Base-by-base conservation (phyloP, 2,329 filamentous ascomycete genomes). In the Epicoccum sorghinum region DNA sequence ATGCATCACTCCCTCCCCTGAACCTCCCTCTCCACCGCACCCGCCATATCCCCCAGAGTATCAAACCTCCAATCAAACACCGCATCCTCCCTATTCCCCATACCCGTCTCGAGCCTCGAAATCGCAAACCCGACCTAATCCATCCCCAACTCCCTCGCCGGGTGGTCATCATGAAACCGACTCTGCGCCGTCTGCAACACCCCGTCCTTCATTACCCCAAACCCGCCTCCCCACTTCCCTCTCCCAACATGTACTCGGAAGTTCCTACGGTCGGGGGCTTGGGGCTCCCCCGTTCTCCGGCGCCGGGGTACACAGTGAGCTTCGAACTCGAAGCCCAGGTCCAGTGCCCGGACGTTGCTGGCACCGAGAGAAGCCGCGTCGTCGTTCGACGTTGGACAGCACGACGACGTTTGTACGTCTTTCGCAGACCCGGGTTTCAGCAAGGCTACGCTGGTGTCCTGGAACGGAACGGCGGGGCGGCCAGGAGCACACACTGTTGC, bases 111-210 rank as follows among this genome's bases (percentile, higher is more conserved):
- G 1, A 79, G 79, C 32, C 86, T 74, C 51, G 81, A 81, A 63
- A 91, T 90, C 87, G n/a, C 87, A 91, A 14, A 82, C 82, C 82
- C 52, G 82, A 86, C 60, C 78, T 79, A 33, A 91, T 68, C 1
- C 84, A 91, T 68, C 1, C 84, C 86, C 14, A 86, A 64, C 66
- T 83, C 70, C 72, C 82, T 83, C 3, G 86, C 85, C 0, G 89
- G 86, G 4, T 83, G 80, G 71, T 90, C 87, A 63, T 91, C 89
- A 59, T 87, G 83, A 33, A 79, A 80, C 69, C 90, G 73, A 57
- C 86, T 88, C 72, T 89, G 82, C 47, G 89, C 89, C 0, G 88
- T 87, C 68, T 90, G 87, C 59, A 90, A 66, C 39, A 91, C 77
- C 57, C 85, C 76, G 0, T 75, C 74, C 60, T 83, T 84, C 27